Base-by-base conservation (phyloP, 257 asterid genomes). In the Leptodermis oblonga region DNA sequence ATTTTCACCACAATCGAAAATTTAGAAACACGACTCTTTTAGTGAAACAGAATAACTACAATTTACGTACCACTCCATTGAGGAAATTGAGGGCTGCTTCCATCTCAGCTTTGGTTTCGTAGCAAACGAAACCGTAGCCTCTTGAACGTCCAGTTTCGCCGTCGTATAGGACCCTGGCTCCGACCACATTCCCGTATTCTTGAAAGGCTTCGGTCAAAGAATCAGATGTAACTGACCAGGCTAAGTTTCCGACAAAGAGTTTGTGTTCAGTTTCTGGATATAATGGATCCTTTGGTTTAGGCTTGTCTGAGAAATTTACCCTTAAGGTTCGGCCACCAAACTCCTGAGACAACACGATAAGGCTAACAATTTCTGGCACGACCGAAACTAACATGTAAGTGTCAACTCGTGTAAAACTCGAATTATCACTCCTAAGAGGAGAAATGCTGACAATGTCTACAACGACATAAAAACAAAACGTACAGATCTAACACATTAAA, bases 221-320 rank as follows among this genome's bases (percentile, higher is more conserved):
- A 4, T 93, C 97, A 10, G 97, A 87, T 11, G 94, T 82, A 28
- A 88, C 91, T 0, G 89, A 33, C 96, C 97, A 93, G 0, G 96
- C 70, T 23, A 93, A 81, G 64, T 90, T 90, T 17, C 97, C 97
- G 23, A 93, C 95, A 15, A 90, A 93, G 1, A 90, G 91, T 65
- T 90, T 93, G 86, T 87, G 74, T 20, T 90, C 96, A 3, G 95
- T 87, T 85, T 93, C 96, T 4, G 96, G 97, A 74, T 90, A 90
- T 6, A 93, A 77, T 5, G 96, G 99, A 22, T 77, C 92, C 69
- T 83, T 93, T 7, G 97, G 87, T 79, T 82, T 88, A 62, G 97
- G 99, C 85, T 86, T 86, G 86, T 87, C 89, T 0, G 99, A 77
- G 76, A 88, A 86, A 77, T 93, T 93, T 15, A 93, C 96, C 83